Evolutionary conservation across 768 basidiomycete genomes (phyloP).

Genomic region (Ephemerocybe angulata): DNA sequence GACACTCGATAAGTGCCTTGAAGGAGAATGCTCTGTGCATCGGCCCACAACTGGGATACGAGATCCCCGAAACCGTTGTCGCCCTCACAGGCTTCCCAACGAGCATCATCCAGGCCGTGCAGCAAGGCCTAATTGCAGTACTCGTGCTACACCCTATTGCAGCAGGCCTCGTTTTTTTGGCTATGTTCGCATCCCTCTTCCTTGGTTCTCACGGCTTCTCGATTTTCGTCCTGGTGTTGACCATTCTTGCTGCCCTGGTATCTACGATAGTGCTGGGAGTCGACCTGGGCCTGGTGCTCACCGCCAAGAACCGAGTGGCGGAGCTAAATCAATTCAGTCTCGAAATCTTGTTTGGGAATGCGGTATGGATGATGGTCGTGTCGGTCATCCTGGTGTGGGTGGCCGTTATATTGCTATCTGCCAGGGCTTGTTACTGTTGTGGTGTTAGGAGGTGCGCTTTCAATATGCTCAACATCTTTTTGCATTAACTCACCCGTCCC

Average conservation of each 20-base stretch:
- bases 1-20: slow-evolving; percentile 25
- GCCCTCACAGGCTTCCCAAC: slow-evolving; percentile 41
- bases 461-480: neutral
- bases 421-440: slow-evolving; percentile 64
- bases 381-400: slow-evolving; percentile 56
- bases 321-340: slow-evolving; percentile 39
- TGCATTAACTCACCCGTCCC: no score
- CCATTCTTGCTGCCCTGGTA: slow-evolving; percentile 55
- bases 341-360: slow-evolving; percentile 57
- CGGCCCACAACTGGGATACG: slow-evolving; percentile 67
- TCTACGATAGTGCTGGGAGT: slow-evolving; percentile 53
- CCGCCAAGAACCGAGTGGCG: slow-evolving; percentile 43
- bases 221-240: slow-evolving; percentile 55
- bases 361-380: slow-evolving; percentile 66
- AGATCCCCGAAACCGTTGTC: slow-evolving; percentile 47
- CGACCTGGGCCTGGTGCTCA: slow-evolving; percentile 59
- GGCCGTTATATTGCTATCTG: slow-evolving; percentile 57
- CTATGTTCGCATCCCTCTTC: slow-evolving; percentile 53
- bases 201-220: slow-evolving; percentile 52
- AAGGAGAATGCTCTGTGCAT: slow-evolving; percentile 49
- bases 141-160: slow-evolving; percentile 69
- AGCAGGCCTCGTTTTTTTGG: slow-evolving; percentile 54
- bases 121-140: slow-evolving; percentile 47
- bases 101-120: slow-evolving; percentile 41
- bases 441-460: slow-evolving; percentile 40